Evolutionary conservation across 2,329 filamentous ascomycete genomes (phyloP).

Genomic region (Xylaria hypoxylon): DNA sequence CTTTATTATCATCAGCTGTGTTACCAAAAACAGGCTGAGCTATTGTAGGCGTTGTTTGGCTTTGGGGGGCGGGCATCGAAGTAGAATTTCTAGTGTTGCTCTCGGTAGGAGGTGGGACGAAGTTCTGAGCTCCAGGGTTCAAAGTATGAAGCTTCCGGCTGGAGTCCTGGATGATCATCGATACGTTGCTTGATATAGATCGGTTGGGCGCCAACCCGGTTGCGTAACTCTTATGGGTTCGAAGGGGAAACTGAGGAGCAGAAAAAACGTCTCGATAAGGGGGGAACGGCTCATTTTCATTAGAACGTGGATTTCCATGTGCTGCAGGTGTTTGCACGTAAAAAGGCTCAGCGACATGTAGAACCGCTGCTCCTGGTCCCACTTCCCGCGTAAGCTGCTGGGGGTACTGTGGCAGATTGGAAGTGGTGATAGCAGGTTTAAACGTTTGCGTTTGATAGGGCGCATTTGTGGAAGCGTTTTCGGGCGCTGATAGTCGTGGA

Average conservation of each 20-base stretch:
- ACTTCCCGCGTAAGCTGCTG: neutral
- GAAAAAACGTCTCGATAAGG: slow-evolving; percentile 39
- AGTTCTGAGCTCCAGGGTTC: slow-evolving; percentile 40
- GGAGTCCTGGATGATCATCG: neutral
- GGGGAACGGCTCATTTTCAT: slow-evolving; percentile 38
- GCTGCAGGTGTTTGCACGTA: neutral
- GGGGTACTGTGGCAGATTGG: slow-evolving; percentile 12
- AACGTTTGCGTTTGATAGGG: slow-evolving; percentile 15
- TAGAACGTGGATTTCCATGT: neutral
- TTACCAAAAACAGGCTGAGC: neutral
- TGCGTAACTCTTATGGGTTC: neutral
- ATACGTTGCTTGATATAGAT: slow-evolving; percentile 17
- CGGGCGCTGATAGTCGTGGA: neutral
- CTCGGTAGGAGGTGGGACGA: slow-evolving; percentile 20
- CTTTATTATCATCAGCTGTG: neutral
- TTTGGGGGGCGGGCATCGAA: neutral
- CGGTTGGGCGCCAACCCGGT: neutral
- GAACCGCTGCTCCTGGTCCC: neutral
- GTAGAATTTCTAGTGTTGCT: neutral
- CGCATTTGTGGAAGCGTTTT: neutral
- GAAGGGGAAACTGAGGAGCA: neutral
- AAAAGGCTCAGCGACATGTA: neutral
- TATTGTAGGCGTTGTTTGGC: too few species aligned
- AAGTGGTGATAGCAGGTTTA: slow-evolving; percentile 14
- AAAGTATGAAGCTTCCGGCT: slow-evolving; percentile 10